phyloP scores from a whole-genome alignment of 768 basidiomycete genomes.

The Austroboletus eburneus region DNA sequence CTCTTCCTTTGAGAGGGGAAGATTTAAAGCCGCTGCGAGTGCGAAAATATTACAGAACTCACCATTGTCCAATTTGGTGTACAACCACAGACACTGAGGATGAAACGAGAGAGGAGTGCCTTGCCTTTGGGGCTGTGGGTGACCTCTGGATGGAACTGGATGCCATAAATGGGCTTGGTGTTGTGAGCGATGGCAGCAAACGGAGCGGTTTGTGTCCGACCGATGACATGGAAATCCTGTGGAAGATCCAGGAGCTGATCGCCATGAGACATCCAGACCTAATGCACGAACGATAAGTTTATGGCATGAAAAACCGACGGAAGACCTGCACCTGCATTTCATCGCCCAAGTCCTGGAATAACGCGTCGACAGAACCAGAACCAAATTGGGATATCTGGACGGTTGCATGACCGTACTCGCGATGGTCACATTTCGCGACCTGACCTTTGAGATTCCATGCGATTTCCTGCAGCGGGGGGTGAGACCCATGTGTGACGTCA shows the following conservation, averaged over 20 bases:
- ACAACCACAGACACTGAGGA: slow-evolving; percentile 81
- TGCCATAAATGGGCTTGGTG: slow-evolving; percentile 85
- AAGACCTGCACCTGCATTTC: slow-evolving; percentile 70
- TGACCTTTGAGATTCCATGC: slow-evolving; percentile 83
- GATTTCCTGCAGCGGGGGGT: slow-evolving; percentile 73
- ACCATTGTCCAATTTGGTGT: slow-evolving; percentile 92
- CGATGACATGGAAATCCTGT: slow-evolving; percentile 81
- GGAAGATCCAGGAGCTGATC: slow-evolving; percentile 87
- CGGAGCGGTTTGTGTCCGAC: slow-evolving; percentile 80
- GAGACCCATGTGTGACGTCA: not conserved
- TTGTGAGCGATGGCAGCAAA: slow-evolving; percentile 93
- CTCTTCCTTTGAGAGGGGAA: slow-evolving; percentile 58
- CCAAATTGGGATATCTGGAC: slow-evolving; percentile 68
- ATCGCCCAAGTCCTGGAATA: slow-evolving; percentile 85
- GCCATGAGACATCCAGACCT: slow-evolving; percentile 99
- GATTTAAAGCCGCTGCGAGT: slow-evolving; percentile 1
- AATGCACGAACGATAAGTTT: not conserved
- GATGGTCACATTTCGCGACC: slow-evolving; percentile 81
- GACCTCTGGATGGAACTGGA: slow-evolving; percentile 99
- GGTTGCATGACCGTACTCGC: slow-evolving; percentile 93
- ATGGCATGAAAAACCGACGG: not conserved
- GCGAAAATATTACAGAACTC: slow-evolving; percentile 14
- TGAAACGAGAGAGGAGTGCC: slow-evolving; percentile 83
- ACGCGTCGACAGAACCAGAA: slow-evolving; percentile 54
- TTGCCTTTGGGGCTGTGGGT: slow-evolving; percentile 90